Evolutionary conservation across 768 basidiomycete species (phyloP), one percentile per base, ranked within the genome.

Genomic region (Mycena filopes): DNA sequence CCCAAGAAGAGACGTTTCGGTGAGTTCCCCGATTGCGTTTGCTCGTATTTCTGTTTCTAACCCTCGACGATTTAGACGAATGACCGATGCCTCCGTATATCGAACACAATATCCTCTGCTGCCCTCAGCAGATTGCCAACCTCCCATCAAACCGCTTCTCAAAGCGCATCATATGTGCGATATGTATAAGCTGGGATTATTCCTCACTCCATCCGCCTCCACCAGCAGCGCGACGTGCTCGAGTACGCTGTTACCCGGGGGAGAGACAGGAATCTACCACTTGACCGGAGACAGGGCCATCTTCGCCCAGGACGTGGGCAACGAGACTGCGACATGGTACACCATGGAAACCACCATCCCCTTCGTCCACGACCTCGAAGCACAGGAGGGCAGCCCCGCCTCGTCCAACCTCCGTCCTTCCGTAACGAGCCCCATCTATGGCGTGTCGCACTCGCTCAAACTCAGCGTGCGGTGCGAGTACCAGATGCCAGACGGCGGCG

Each of bases 1-100:
- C 84, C 36, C 93, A 95, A 66, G 76, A 79, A 42, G 93, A 95
- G 71, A 82, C 82, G 56, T 90, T 83, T 76, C 82, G 90, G 93
- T 93, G 70, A 36, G 85, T 23, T 23, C 51, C 21, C 28, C 28
- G 46, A 33, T 46, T 26, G 28, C n/a, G n/a, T n/a, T 23, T 62
- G 25, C 33, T 36, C 15, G 65, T 33, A 59, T 16, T 31, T 40
- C 6, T 55, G 55, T 40, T 58, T 28, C 50, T 28, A 43, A 60
- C 5, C 18, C 45, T 66, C 43, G 20, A 33, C 54, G 15, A 13
- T 6, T 40, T 45, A 45, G 23, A 67, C 50, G 69, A 46, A 48
- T 42, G 18, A 69, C 90, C 87, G 67, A 80, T 76, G 20, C 71
- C 20, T 56, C 75, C 20, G 76, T 80, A 28, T 87, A 84, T 66